Evolutionary conservation across 208 protist species (phyloP), one percentile per base, ranked within the genome.

Genomic region (Leptomonas pyrrhocoris): DNA sequence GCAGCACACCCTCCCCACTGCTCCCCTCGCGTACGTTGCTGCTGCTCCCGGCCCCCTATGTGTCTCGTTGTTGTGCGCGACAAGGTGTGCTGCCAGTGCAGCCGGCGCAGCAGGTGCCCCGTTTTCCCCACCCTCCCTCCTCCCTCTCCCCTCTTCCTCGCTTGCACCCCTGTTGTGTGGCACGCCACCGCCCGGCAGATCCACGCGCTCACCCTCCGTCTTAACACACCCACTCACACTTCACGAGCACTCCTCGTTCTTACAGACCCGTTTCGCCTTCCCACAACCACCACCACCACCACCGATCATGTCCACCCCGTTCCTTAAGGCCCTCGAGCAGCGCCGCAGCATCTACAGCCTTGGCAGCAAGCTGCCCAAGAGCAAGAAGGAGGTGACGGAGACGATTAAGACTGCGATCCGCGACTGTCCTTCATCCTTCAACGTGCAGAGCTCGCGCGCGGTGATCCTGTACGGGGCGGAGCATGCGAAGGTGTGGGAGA

Each of bases 391-490:
- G 38, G 70, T 76, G 16, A 74, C 66, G 40, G 34, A 62, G 51
- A 18, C 77, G 43, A 73, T 88, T 50, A 19, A 83, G 71, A 55
- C 67, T n/a, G 72, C 65, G 9, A 61, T 78, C 23, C 79, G 79
- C n/a, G 42, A 70, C 11, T 30, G 31, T 30, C 83, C 83, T 27
- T 82, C 71, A 9, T 45, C 75, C 42, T 88, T 88, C 70, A 77
- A 88, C 71, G 66, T 69, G 36, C 83, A 88, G 67, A 81, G 73
- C 56, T 78, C 76, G 34, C 83, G 83, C n/a, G 49, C 73, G n/a
- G 51, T 83, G 34, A 80, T 85, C 55, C 73, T 88, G 21, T 83
- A 74, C 68, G 73, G 77, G 34, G 69, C 27, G 9, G 64, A 82
- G 57, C 80, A 85, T 76, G 49, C 67, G 40, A 80, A 77, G 55